phyloP scores from a whole-genome alignment of 768 basidiomycete species.

The Boletus sp. region DNA sequence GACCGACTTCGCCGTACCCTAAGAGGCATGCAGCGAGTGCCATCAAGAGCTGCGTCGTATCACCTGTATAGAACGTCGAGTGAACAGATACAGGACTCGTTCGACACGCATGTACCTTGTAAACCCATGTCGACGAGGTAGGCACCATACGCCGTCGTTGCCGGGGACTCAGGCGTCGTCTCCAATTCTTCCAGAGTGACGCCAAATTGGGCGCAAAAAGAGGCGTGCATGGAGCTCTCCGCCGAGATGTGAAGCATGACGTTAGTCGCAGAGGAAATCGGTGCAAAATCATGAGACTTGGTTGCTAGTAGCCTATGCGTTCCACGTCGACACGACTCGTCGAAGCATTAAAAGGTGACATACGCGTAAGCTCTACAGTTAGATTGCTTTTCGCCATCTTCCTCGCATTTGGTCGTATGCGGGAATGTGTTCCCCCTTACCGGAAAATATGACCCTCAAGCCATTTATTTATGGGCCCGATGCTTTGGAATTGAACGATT shows the following conservation, averaged over 20 bases:
- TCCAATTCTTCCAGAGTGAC: constrained; percentile 59
- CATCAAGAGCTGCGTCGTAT: constrained; percentile 68
- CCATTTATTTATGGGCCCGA: too few relatives aligned
- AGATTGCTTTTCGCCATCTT: too few relatives aligned
- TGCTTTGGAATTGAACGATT: too few relatives aligned
- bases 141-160: constrained; percentile 82
- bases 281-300: constrained; percentile 64
- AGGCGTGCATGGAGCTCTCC: constrained; percentile 70
- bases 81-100: neutral
- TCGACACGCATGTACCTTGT: constrained; percentile 27
- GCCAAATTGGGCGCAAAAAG: constrained; percentile 70
- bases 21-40: constrained; percentile 82
- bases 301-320: constrained; percentile 62
- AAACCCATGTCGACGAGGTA: constrained; percentile 80
- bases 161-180: constrained; percentile 58
- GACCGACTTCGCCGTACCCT: constrained; percentile 90
- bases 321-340: neutral
- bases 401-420: too few relatives aligned
- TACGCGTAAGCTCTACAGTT: too few relatives aligned
- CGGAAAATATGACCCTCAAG: too few relatives aligned
- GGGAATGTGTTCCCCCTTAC: too few relatives aligned
- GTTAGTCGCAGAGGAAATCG: constrained; percentile 59
- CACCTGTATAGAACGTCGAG: constrained; percentile 42
- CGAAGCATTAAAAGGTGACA: constrained; percentile 10
- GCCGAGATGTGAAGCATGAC: constrained; percentile 61